These are phyloP conservation scores for Corynascus novoguineensis DNA, from an alignment of 495 filamentous ascomycete species.

Conservation along the genomic window DNA sequence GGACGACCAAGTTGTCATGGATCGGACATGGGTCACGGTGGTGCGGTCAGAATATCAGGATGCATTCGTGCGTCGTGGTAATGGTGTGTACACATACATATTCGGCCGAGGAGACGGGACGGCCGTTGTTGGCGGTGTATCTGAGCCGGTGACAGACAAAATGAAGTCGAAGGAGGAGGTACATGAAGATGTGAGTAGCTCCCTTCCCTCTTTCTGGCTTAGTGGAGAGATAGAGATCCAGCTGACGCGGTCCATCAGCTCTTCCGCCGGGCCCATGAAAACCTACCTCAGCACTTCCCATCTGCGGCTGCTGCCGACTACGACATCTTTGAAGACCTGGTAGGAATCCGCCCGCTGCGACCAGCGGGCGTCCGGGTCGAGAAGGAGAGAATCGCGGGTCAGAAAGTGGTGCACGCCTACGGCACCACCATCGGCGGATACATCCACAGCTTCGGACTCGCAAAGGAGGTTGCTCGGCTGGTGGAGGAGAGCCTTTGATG, in stretches of 20 bases:
- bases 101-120: slow-evolving; percentile 20
- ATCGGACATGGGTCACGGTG: slow-evolving; percentile 14
- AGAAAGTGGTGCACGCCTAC: slow-evolving; percentile 15
- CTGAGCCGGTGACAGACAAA: slow-evolving; percentile 1
- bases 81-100: slow-evolving; percentile 12
- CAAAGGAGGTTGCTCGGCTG: slow-evolving; percentile 1
- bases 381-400: slow-evolving; percentile 7
- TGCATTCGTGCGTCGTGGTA: slow-evolving; percentile 6
- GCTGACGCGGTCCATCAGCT: slow-evolving; percentile 12
- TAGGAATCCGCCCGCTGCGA: slow-evolving; percentile 16
- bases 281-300: slow-evolving; percentile 13
- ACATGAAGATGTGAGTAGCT: slow-evolving; percentile 10
- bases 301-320: slow-evolving; percentile 10
- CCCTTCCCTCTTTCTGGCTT: no score
- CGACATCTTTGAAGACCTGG: slow-evolving; percentile 5
- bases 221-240: not conserved
- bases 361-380: slow-evolving; percentile 9
- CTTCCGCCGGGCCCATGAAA: slow-evolving; percentile 7
- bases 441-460: slow-evolving; percentile 16
- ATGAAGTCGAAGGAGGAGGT: not conserved
- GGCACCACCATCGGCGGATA: slow-evolving; percentile 14
- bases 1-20: slow-evolving; percentile 9
- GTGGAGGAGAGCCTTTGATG: slow-evolving; percentile 7
- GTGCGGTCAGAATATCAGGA: slow-evolving; percentile 12
- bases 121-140: slow-evolving; percentile 16